Percentiles rank a stretch among this genome's conserved stretches.
Conservation (phyloP, 495 filamentous ascomycete species). For the Xylaria telfairii region DNA sequence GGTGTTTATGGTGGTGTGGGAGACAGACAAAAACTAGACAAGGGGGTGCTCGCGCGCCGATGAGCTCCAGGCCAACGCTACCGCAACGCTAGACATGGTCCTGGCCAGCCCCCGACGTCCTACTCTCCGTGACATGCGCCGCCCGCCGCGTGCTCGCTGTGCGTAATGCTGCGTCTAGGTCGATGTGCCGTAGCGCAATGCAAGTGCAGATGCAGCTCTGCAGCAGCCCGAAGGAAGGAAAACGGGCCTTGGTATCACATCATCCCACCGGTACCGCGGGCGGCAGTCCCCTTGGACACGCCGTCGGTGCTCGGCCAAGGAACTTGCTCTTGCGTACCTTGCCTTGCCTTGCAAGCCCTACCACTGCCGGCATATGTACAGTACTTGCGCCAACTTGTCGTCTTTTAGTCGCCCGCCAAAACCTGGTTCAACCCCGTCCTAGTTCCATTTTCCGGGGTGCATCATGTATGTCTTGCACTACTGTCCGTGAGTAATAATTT, state of each 20-base stretch:
- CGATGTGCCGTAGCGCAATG: conserved; percentile 23
- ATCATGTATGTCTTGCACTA: conserved; percentile 26
- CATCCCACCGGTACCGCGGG: conserved; percentile 1
- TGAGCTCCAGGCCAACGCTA: conserved; percentile 27
- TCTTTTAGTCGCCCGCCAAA: background rate
- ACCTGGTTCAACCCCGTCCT: conserved; percentile 4
- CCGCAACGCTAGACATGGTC: conserved; percentile 27
- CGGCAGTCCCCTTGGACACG: conserved; percentile 1
- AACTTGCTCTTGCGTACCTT: background rate
- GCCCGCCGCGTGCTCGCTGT: conserved; percentile 21
- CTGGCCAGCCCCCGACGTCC: conserved; percentile 22
- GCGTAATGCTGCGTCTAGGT: conserved; percentile 8
- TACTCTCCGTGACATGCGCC: conserved; percentile 1
- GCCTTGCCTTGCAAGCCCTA: background rate
- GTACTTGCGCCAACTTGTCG: conserved; percentile 4
- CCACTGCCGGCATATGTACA: conserved; percentile 10
- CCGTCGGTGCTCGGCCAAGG: background rate
- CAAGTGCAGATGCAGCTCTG: conserved; percentile 7
- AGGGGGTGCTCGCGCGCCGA: conserved; percentile 33
- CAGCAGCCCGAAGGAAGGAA: conserved; percentile 12
- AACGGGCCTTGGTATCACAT: conserved; percentile 14
- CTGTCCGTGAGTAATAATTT: background rate
- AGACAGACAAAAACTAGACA: conserved; percentile 42
- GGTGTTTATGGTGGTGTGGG: conserved; percentile 36
- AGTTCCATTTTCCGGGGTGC: conserved; percentile 22